Conservation (phyloP, 192 early-diverging fungal genomes). For the Backusella circina region DNA sequence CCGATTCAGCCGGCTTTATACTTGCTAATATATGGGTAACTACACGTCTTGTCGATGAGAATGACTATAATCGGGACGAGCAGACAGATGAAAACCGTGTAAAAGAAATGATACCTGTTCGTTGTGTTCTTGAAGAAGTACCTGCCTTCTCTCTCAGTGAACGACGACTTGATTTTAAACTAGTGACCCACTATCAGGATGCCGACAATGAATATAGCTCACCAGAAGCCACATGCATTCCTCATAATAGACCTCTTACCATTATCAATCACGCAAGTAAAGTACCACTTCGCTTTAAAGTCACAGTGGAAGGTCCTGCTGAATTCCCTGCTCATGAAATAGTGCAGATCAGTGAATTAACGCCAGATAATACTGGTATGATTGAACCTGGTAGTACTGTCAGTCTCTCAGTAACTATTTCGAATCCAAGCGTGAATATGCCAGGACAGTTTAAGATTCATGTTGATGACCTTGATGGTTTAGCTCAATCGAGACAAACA, state of each 20-base stretch:
- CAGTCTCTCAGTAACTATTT: conserved; percentile 52
- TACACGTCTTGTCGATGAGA: conserved; percentile 43
- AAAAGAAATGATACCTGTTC: conserved; percentile 62
- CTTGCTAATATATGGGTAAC: conserved; percentile 70
- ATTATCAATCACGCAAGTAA: conserved; percentile 64
- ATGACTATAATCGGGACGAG: conserved; percentile 20
- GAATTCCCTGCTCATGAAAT: conserved; percentile 65
- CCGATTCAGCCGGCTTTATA: conserved; percentile 56
- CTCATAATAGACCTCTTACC: conserved; percentile 35
- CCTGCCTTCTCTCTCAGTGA: conserved; percentile 67
- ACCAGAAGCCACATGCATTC: conserved; percentile 15
- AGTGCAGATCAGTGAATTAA: conserved; percentile 55
- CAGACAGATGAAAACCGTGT: conserved; percentile 31
- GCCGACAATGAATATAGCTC: conserved; percentile 10
- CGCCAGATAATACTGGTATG: conserved; percentile 50
- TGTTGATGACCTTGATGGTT: conserved; percentile 65
- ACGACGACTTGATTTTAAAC: conserved; percentile 66
- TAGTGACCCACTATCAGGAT: conserved; percentile 43
- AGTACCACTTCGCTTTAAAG: conserved; percentile 64
- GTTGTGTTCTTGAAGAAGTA: conserved; percentile 62
- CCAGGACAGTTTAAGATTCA: conserved; percentile 77
- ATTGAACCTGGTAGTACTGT: conserved; percentile 60
- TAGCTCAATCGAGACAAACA: conserved; percentile 54
- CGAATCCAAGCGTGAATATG: conserved; percentile 60
- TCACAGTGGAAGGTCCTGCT: conserved; percentile 69